Base-by-base conservation (phyloP, 2,329 filamentous ascomycete genomes). In the Colletotrichum orbiculare region DNA sequence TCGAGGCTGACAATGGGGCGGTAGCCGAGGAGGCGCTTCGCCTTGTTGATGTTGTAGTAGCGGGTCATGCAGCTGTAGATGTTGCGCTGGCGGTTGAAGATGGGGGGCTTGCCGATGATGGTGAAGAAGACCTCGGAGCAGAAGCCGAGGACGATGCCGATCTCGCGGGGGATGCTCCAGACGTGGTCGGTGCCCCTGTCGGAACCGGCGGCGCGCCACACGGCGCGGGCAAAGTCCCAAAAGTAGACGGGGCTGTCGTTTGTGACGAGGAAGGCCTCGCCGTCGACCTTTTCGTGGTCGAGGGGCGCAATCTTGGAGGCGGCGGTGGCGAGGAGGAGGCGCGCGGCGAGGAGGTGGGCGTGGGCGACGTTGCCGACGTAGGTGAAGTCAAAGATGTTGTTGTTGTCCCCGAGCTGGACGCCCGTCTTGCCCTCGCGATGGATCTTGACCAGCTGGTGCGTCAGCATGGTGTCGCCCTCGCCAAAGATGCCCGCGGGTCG, bases 401-500 rank as follows among this genome's bases (percentile, higher is more conserved):
- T 77, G 78, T 87, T 87, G 70, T 87, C 79, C 70, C 96, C 96
- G 25, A 98, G 85, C 77, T 97, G 92, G 75, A 96, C 88, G 67
- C 86, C 87, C 42, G 93, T 90, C 69, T 92, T 89, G 71, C 87
- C 83, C 67, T 87, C 84, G 64, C 84, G 83, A 74, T 91, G 91
- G 71, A 92, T 88, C 67, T 89, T 86, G 72, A 97, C 83, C 68
- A 97, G 86, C 70, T 90, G 88, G 68, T 89, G 87, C 39, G 95
- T 87, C 12, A 90, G 79, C 74, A 94, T 91, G 57, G 88, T 87
- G 80, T 99, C 96, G 71, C 92, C 92, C 74, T 96, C 93, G 72
- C 95, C 95, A 73, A 97, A 93, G 76, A 98, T 96, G 69, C 93
- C 93, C 11, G 93, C 91, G 7, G 94, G 93, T 13, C 96, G 92